Percentiles rank a stretch among this genome's conserved stretches.
Conservation (phyloP, 2,329 filamentous ascomycete species). For the Sclerotinia glacialis region DNA sequence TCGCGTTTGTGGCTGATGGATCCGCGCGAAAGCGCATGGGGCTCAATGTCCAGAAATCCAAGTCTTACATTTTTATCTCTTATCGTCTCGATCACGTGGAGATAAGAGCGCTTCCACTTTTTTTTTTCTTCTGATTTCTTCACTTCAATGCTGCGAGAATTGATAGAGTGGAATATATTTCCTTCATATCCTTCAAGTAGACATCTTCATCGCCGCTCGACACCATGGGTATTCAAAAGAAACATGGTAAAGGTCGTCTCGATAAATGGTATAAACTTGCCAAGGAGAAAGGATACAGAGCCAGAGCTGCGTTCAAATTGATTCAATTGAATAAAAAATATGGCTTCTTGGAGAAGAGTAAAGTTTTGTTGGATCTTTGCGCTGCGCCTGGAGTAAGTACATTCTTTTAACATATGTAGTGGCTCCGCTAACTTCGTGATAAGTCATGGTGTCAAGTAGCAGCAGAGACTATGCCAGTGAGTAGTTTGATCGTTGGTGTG, state of each 20-base stretch:
- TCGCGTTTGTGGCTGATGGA: slow-evolving; percentile 14
- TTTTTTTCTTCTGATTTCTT: slow-evolving; percentile 17
- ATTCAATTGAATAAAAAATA: slow-evolving; percentile 99
- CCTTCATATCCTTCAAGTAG: slow-evolving; percentile 3
- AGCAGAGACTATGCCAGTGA: slow-evolving; percentile 87
- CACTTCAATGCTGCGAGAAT: neutral
- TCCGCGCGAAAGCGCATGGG: neutral
- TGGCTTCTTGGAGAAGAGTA: slow-evolving; percentile 95
- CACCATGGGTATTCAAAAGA: slow-evolving; percentile 93
- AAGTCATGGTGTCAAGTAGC: slow-evolving; percentile 97
- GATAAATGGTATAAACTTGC: slow-evolving; percentile 99
- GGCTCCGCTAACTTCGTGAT: slow-evolving; percentile 30
- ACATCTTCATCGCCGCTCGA: slow-evolving; percentile 18
- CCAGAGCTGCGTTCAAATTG: slow-evolving; percentile 94
- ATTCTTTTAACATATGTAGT: neutral
- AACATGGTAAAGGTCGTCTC: slow-evolving; percentile 96
- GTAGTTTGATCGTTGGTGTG: slow-evolving; percentile 88
- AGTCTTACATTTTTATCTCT: neutral
- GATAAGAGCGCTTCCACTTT: neutral
- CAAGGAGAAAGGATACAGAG: slow-evolving; percentile 96
- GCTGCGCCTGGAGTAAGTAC: slow-evolving; percentile 81
- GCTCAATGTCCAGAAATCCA: no score
- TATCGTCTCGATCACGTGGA: neutral
- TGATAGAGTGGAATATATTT: neutral
- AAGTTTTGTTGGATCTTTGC: slow-evolving; percentile 94